phyloP scores from a whole-genome alignment of 2,329 filamentous ascomycete species.

The Cladosporium sp. region DNA sequence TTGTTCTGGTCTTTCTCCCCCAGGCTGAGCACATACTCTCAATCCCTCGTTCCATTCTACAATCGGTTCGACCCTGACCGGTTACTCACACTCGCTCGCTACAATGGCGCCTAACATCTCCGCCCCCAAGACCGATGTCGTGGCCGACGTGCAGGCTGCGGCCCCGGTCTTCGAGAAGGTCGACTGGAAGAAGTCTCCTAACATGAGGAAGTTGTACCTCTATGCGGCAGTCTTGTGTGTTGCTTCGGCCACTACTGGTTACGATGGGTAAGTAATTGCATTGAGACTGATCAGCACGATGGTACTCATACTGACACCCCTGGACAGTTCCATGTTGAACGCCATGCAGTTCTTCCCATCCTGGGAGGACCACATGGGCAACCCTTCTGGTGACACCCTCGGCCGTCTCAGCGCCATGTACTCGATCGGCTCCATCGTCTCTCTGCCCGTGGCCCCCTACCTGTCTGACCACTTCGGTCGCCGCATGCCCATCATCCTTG shows the following conservation, averaged over 20 bases:
- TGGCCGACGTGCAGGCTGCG: constrained; percentile 18
- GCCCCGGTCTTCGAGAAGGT: constrained; percentile 19
- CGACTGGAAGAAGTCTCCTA: constrained; percentile 22
- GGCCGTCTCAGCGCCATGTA: constrained; percentile 30
- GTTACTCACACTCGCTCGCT: constrained; percentile 15
- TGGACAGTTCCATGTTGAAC: constrained; percentile 20
- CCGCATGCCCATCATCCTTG: constrained; percentile 21
- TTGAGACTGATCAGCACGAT: neutral
- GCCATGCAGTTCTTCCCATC: constrained; percentile 27
- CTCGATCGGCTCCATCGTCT: constrained; percentile 29
- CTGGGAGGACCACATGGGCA: constrained; percentile 29
- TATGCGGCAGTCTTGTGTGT: constrained; percentile 23
- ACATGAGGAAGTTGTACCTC: constrained; percentile 25
- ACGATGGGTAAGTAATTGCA: constrained; percentile 28
- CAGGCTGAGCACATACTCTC: constrained; percentile 16
- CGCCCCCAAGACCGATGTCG: constrained; percentile 19
- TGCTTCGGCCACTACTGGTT: constrained; percentile 29
- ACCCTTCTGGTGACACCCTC: constrained; percentile 29
- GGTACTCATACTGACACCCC: neutral
- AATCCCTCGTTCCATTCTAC: constrained; percentile 14
- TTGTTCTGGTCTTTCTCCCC: constrained; percentile 5
- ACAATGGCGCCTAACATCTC: constrained; percentile 16
- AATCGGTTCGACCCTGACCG: constrained; percentile 5
- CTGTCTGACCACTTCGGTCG: constrained; percentile 30
- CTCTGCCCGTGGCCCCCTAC: constrained; percentile 26